A percentile compares a stretch with the other conserved stretches of the same genome.
Evolutionary conservation across 1,284 basidiomycete species (phyloP).

Genomic region (Ustilago lituana): DNA sequence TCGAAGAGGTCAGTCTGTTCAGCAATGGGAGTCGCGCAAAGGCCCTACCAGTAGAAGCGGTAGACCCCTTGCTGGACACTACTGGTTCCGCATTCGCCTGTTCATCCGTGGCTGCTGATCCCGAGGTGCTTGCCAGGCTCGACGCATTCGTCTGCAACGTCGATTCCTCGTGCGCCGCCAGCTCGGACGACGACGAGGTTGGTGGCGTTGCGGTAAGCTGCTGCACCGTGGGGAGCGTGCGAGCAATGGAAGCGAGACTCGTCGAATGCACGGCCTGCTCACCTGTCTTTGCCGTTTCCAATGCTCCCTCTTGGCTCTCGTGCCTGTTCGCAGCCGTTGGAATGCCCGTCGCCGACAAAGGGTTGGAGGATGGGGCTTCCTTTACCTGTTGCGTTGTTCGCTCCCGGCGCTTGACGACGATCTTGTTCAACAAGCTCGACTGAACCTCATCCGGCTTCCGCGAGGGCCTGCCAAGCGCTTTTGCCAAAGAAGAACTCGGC

Average conservation of each 20-base stretch:
- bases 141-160: not conserved
- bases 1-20: conserved; percentile 5
- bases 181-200: not conserved
- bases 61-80: not conserved
- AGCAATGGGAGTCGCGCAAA: conserved; percentile 13
- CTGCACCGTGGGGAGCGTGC: not conserved
- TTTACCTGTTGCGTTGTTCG: conserved; percentile 11
- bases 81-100: not conserved
- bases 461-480: not conserved
- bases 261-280: too few species aligned
- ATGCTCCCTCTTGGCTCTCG: not conserved
- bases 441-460: conserved; percentile 20
- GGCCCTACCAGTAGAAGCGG: not conserved
- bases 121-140: not conserved
- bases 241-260: too few species aligned
- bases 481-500: conserved; percentile 10
- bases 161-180: too few species aligned
- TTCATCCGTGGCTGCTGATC: not conserved
- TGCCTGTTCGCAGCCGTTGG: not conserved
- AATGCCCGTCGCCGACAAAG: not conserved
- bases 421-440: conserved; percentile 11
- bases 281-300: too few species aligned
- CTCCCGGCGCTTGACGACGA: conserved; percentile 23
- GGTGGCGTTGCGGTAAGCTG: not conserved
- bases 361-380: not conserved